Percentiles rank a stretch among this genome's conserved stretches.
Evolutionary conservation across 1,284 basidiomycete genomes (phyloP).

Genomic region (Sporisorium iseilematis-ciliati): DNA sequence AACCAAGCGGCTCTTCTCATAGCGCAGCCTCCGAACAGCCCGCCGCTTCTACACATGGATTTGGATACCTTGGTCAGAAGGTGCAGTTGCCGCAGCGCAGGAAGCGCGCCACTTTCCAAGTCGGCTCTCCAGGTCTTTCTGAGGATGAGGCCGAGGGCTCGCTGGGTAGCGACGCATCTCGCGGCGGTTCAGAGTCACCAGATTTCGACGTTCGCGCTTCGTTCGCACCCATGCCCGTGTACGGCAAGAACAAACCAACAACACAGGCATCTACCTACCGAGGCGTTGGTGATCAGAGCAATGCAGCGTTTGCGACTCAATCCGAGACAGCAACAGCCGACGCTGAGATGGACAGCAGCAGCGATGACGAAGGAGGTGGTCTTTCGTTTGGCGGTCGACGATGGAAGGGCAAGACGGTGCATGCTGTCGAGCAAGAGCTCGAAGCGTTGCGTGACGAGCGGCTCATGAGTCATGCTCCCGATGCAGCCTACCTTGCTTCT

Average conservation of each 20-base stretch:
- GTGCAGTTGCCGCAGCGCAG: constrained; percentile 35
- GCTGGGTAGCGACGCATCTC: constrained; percentile 26
- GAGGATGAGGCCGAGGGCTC: constrained; percentile 28
- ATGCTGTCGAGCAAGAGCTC: constrained; percentile 64
- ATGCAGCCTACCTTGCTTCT: constrained; percentile 61
- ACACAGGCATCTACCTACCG: constrained; percentile 9
- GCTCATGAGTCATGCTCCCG: constrained; percentile 64
- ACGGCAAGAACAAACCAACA: constrained; percentile 25
- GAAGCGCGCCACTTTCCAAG: constrained; percentile 46
- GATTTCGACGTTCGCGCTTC: constrained; percentile 59
- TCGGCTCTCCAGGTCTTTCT: constrained; percentile 49
- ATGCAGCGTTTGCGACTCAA: neutral
- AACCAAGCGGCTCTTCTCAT: constrained; percentile 8
- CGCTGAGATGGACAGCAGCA: constrained; percentile 16
- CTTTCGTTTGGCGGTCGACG: constrained; percentile 51
- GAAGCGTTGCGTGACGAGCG: constrained; percentile 58
- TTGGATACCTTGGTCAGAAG: constrained; percentile 32
- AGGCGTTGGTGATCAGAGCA: constrained; percentile 27
- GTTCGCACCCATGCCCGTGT: constrained; percentile 58
- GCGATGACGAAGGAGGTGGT: constrained; percentile 42
- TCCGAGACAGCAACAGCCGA: constrained; percentile 1
- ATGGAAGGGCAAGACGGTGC: constrained; percentile 66
- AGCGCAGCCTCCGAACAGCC: constrained; percentile 14
- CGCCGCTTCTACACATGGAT: constrained; percentile 34
- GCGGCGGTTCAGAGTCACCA: constrained; percentile 34